Conservation (phyloP, 2,329 filamentous ascomycete species). For the Fusarium incarnatum region DNA sequence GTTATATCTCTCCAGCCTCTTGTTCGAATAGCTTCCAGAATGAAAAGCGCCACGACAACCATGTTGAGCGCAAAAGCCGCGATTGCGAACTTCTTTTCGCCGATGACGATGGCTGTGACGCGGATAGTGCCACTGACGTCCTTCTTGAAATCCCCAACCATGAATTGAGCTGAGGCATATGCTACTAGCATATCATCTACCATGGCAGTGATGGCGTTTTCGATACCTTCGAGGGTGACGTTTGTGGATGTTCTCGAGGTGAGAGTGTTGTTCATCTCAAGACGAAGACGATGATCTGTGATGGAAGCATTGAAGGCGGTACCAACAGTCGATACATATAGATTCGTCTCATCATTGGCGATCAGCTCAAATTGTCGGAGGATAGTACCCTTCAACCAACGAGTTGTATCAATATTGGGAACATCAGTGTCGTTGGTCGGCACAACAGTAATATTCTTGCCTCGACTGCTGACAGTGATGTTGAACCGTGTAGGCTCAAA, state of each 20-base stretch:
- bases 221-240: neutral
- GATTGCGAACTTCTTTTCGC: conserved; percentile 17
- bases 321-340: conserved; percentile 53
- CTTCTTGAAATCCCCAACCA: conserved; percentile 4
- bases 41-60: neutral
- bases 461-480: neutral
- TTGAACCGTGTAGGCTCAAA: conserved; percentile 23
- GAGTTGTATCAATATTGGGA: conserved; percentile 11
- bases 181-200: conserved; percentile 3
- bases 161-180: neutral
- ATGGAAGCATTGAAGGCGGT: conserved; percentile 51
- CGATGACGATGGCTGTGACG: conserved; percentile 15
- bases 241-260: neutral
- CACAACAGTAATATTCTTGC: conserved; percentile 23
- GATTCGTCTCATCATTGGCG: conserved; percentile 52
- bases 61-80: conserved; percentile 20
- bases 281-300: conserved; percentile 15
- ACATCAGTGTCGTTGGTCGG: conserved; percentile 6
- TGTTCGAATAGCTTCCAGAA: conserved; percentile 28
- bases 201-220: conserved; percentile 1
- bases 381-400: conserved; percentile 26
- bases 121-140: neutral
- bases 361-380: conserved; percentile 52
- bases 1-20: conserved; percentile 33
- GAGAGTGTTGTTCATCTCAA: conserved; percentile 13